Evolutionary conservation across 768 basidiomycete species (phyloP).

Genomic region (Cyclocybe aegerita): DNA sequence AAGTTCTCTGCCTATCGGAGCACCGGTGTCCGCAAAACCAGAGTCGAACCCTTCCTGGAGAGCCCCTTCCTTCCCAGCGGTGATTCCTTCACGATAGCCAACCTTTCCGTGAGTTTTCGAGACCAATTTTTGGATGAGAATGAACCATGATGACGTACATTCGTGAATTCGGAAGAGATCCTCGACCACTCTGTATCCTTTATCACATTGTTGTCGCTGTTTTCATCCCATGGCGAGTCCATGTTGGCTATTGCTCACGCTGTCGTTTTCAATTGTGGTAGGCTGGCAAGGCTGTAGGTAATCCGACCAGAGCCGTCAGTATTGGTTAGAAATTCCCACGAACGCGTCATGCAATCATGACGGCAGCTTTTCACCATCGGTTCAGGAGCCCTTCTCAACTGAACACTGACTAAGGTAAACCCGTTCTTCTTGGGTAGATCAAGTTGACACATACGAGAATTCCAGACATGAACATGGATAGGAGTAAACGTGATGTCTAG

Average conservation of each 20-base stretch:
- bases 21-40: conserved; percentile 74
- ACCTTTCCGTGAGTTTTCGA: conserved; percentile 45
- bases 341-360: too few relatives aligned
- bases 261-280: too few relatives aligned
- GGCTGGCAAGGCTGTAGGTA: too few relatives aligned
- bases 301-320: too few relatives aligned
- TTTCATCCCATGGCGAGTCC: conserved; percentile 66
- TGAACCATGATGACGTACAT: conserved; percentile 40
- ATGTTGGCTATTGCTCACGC: conserved; percentile 19
- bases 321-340: too few relatives aligned
- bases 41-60: conserved; percentile 90
- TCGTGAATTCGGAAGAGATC: conserved; percentile 69
- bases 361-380: too few relatives aligned
- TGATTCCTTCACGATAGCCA: conserved; percentile 97
- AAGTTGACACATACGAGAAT: too few relatives aligned
- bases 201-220: conserved; percentile 27
- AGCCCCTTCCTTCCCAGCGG: conserved; percentile 82
- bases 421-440: too few relatives aligned
- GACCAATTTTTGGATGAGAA: background rate
- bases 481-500: too few relatives aligned
- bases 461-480: too few relatives aligned
- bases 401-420: too few relatives aligned
- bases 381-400: too few relatives aligned
- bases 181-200: conserved; percentile 65
- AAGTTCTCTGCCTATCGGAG: conserved; percentile 72